Evolutionary conservation across 352 stramenopile species (phyloP).

Genomic region (Phytopythium boreale): DNA sequence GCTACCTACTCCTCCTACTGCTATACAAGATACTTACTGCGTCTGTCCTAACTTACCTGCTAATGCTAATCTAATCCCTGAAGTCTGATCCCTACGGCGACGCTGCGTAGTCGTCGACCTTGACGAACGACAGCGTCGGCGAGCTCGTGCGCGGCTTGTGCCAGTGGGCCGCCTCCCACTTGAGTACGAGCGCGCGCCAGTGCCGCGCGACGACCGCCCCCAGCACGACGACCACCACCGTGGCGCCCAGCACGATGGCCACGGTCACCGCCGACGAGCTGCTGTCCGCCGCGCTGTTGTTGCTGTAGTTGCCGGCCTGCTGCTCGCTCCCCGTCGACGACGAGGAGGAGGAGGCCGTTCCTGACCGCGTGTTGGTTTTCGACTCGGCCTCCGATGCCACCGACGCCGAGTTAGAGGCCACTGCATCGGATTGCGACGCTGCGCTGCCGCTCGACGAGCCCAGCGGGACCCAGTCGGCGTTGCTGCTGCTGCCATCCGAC

Average conservation of each 20-base stretch:
- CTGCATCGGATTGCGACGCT: background rate
- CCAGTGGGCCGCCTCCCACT: conserved; percentile 6
- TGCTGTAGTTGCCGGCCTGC: background rate
- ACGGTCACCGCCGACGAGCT: conserved; percentile 4
- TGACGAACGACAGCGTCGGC: conserved; percentile 10
- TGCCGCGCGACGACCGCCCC: conserved; percentile 1
- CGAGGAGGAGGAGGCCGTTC: background rate
- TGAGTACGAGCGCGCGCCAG: conserved; percentile 3
- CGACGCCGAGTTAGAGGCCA: conserved; percentile 6
- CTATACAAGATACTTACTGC: background rate
- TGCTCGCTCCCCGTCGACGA: background rate
- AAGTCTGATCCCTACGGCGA: background rate
- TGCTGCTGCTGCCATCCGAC: background rate
- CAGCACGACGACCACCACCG: background rate
- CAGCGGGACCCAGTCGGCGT: conserved; percentile 2
- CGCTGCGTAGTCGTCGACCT: background rate
- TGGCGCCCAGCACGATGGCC: background rate
- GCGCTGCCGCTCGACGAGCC: background rate
- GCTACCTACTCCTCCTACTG: background rate
- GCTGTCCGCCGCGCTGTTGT: background rate
- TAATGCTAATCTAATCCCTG: background rate
- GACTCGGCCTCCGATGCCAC: background rate
- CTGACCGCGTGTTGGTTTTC: background rate
- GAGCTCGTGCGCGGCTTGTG: conserved; percentile 4
- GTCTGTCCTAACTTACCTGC: background rate